A percentile compares a stretch with the other conserved stretches of the same genome.
These are phyloP conservation scores for Colletotrichum sp. DNA, from an alignment of 2,329 filamentous ascomycete species.

Conservation along the genomic window DNA sequence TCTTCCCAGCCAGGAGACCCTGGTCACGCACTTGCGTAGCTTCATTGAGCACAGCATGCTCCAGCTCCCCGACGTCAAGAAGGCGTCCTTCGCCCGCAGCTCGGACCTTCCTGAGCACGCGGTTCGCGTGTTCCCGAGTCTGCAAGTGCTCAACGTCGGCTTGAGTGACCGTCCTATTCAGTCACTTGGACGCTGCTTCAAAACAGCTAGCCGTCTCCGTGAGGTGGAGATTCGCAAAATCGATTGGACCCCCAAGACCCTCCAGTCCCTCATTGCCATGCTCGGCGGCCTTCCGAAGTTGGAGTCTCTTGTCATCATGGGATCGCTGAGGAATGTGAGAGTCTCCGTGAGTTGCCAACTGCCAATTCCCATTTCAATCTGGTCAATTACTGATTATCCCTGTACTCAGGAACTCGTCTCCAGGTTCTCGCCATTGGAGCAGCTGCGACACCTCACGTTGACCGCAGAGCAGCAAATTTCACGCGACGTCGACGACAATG, in stretches of 20 bases:
- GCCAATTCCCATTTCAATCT: neutral
- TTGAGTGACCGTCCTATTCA: neutral
- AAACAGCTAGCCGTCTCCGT: neutral
- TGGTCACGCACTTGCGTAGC: neutral
- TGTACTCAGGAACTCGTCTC: neutral
- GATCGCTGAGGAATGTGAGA: neutral
- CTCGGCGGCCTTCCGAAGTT: neutral
- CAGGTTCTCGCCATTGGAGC: fast-evolving
- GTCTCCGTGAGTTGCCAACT: neutral
- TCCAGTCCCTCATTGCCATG: neutral
- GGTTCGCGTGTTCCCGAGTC: neutral
- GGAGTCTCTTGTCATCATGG: neutral
- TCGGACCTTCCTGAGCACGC: neutral
- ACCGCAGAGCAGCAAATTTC: neutral
- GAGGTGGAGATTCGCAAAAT: neutral
- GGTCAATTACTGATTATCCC: fast-evolving
- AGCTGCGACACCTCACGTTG: fast-evolving
- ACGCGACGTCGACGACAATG: fast-evolving
- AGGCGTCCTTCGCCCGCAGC: neutral
- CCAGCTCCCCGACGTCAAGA: neutral
- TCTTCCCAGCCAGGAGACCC: neutral
- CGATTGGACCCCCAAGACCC: neutral
- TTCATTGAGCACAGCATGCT: neutral
- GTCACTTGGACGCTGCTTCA: neutral
- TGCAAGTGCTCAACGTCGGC: neutral